Conservation (phyloP, 2,329 filamentous ascomycete species). For the Dothidotthia symphoricarpi region DNA sequence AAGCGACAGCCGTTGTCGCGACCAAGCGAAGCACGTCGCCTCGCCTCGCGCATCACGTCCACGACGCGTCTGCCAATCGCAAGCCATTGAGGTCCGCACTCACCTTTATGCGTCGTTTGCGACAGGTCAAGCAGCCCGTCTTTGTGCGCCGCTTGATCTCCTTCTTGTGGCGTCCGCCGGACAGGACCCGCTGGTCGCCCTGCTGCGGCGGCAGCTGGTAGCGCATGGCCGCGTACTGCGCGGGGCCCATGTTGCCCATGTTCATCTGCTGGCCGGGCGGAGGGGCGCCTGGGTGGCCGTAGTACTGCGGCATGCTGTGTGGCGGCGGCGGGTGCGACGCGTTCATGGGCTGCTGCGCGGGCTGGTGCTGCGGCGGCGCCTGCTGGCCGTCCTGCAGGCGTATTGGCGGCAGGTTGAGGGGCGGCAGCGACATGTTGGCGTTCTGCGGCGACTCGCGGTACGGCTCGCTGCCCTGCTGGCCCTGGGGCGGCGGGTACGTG, state of each 20-base stretch:
- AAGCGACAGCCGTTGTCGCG: slow-evolving; percentile 17
- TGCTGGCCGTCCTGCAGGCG: slow-evolving; percentile 50
- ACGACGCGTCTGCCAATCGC: slow-evolving; percentile 28
- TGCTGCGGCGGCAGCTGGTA: slow-evolving; percentile 55
- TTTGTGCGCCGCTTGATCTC: slow-evolving; percentile 75
- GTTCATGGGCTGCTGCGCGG: slow-evolving; percentile 47
- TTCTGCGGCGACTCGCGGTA: slow-evolving; percentile 49
- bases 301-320: slow-evolving; percentile 54
- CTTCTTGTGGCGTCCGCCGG: slow-evolving; percentile 64
- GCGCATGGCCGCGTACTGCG: slow-evolving; percentile 51
- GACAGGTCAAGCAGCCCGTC: slow-evolving; percentile 63
- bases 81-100: slow-evolving; percentile 29
- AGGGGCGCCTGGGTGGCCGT: slow-evolving; percentile 45
- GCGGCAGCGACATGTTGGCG: slow-evolving; percentile 46
- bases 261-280: slow-evolving; percentile 51
- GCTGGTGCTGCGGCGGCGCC: slow-evolving; percentile 29
- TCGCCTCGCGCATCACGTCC: slow-evolving; percentile 25
- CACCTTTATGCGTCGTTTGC: slow-evolving; percentile 69
- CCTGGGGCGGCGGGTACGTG: slow-evolving; percentile 51
- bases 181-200: slow-evolving; percentile 54
- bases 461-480: slow-evolving; percentile 40
- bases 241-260: slow-evolving; percentile 49
- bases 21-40: slow-evolving; percentile 11
- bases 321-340: slow-evolving; percentile 56
- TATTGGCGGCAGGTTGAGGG: slow-evolving; percentile 53